Evolutionary conservation across 108 stramenopile genomes (phyloP).

Genomic region (Conticribra weissflogii): DNA sequence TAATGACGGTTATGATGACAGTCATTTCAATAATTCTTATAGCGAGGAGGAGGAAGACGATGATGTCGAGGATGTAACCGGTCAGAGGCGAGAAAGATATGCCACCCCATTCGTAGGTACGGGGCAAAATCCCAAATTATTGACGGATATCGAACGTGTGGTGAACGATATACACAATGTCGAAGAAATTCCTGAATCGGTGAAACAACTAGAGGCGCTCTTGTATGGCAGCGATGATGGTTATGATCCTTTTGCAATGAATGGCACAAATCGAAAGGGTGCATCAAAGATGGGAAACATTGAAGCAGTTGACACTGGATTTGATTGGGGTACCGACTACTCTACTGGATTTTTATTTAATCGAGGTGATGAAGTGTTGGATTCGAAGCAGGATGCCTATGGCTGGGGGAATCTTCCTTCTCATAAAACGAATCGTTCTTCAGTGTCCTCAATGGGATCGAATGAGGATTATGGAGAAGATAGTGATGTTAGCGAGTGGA

Average conservation of each 20-base stretch:
- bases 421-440: conserved; percentile 6
- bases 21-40: background rate
- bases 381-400: background rate
- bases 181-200: conserved; percentile 30
- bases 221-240: conserved; percentile 22
- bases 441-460: background rate
- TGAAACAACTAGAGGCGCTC: conserved; percentile 44
- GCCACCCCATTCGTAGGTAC: conserved; percentile 1
- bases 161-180: conserved; percentile 34
- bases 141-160: conserved; percentile 40
- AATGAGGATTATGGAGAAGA: conserved; percentile 33
- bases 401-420: conserved; percentile 19
- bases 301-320: conserved; percentile 32
- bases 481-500: conserved; percentile 54
- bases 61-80: too few relatives aligned
- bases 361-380: conserved; percentile 2
- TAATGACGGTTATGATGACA: background rate
- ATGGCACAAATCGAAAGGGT: too few relatives aligned
- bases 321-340: conserved; percentile 37
- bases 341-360: conserved; percentile 9
- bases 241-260: too few relatives aligned
- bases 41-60: conserved; percentile 1
- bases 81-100: too few relatives aligned
- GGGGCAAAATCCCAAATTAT: conserved; percentile 22
- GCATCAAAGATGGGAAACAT: background rate